Evolutionary conservation across 768 basidiomycete genomes (phyloP).

Genomic region (Collybia sp.): DNA sequence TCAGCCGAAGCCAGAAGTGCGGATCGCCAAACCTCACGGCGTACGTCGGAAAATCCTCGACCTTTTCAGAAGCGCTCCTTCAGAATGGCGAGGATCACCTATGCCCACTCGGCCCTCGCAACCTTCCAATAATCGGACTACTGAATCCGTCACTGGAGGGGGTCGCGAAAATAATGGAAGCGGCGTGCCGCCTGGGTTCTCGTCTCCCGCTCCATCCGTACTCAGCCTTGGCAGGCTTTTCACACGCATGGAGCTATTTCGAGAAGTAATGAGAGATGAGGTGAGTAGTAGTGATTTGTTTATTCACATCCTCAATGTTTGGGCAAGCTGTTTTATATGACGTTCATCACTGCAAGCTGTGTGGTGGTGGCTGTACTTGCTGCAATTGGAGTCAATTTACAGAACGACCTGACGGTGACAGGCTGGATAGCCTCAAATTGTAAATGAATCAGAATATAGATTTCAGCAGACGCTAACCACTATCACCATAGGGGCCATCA

Average conservation of each 20-base stretch:
- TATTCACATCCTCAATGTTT: not conserved
- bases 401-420: constrained; percentile 37
- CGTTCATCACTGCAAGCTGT: constrained; percentile 44
- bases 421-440: constrained; percentile 56
- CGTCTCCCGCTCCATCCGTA: constrained; percentile 23
- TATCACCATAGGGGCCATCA: constrained; percentile 40
- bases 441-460: constrained; percentile 19
- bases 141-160: too few relatives aligned
- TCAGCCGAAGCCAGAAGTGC: not conserved
- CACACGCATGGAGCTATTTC: constrained; percentile 49
- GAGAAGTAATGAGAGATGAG: constrained; percentile 58
- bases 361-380: constrained; percentile 44
- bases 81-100: too few relatives aligned
- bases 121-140: too few relatives aligned
- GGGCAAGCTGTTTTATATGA: constrained; percentile 47
- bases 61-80: too few relatives aligned
- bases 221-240: constrained; percentile 44
- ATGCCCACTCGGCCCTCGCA: too few relatives aligned
- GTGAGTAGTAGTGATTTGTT: constrained; percentile 25
- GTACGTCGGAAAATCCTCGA: too few relatives aligned
- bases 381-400: constrained; percentile 44
- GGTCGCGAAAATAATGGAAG: too few relatives aligned
- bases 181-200: constrained; percentile 5
- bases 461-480: not conserved
- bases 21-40: too few relatives aligned